These are phyloP conservation scores for Cutaneotrichosporon spelunceum DNA, from an alignment of 1,284 basidiomycete species.

Conservation along the genomic window DNA sequence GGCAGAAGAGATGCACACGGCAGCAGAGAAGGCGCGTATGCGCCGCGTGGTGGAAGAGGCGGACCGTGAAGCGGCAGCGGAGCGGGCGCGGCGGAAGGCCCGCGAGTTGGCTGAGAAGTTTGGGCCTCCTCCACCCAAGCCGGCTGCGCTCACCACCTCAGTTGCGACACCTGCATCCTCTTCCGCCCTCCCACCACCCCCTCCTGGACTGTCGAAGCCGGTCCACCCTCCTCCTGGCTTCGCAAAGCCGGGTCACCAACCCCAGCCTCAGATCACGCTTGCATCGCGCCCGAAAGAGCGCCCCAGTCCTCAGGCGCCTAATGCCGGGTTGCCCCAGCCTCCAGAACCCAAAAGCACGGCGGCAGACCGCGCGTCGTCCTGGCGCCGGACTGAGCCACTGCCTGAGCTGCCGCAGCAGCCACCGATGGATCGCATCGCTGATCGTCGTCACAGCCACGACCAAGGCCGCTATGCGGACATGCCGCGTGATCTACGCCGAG, in stretches of 20 bases:
- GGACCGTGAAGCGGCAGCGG: constrained; percentile 74
- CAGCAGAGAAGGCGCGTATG: constrained; percentile 76
- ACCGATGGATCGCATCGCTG: neutral
- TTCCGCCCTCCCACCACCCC: constrained; percentile 11
- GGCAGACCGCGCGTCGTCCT: constrained; percentile 17
- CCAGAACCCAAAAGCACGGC: constrained; percentile 1
- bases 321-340: neutral
- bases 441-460: constrained; percentile 9
- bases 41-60: constrained; percentile 76
- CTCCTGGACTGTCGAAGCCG: constrained; percentile 18
- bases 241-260: constrained; percentile 6
- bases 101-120: constrained; percentile 75
- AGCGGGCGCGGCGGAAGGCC: constrained; percentile 80
- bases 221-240: constrained; percentile 16
- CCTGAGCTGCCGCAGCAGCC: neutral
- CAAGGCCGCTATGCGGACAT: neutral
- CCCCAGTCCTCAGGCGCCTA: neutral
- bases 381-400: constrained; percentile 16
- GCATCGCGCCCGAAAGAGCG: constrained; percentile 10
- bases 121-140: constrained; percentile 40
- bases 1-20: constrained; percentile 81
- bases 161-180: constrained; percentile 3
- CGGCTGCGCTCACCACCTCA: neutral
- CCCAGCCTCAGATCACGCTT: constrained; percentile 20
- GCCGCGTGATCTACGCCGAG: constrained; percentile 2